Evolutionary conservation across 108 stramenopile genomes (phyloP).

Genomic region (Nitzschia putrida): DNA sequence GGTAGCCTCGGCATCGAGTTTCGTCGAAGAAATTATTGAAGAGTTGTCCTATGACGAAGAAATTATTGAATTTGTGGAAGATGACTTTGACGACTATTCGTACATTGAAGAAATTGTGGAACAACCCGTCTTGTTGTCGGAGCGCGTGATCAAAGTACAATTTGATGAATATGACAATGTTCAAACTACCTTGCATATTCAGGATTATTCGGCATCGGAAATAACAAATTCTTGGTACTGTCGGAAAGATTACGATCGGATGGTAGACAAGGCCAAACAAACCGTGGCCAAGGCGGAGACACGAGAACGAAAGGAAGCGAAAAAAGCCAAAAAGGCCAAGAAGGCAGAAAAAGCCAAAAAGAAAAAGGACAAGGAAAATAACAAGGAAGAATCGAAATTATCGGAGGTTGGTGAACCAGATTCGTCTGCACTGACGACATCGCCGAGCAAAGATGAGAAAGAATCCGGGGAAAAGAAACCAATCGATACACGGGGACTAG

Average conservation of each 20-base stretch:
- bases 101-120: slow-evolving; percentile 15
- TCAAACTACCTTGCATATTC: slow-evolving; percentile 35
- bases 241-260: slow-evolving; percentile 37
- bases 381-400: background rate
- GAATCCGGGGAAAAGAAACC: slow-evolving; percentile 16
- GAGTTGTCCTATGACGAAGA: slow-evolving; percentile 3
- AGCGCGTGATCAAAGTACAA: slow-evolving; percentile 21
- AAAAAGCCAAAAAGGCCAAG: background rate
- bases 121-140: background rate
- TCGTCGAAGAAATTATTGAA: slow-evolving; percentile 15
- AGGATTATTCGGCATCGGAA: slow-evolving; percentile 33
- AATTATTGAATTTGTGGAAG: background rate
- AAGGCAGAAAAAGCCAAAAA: background rate
- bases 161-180: slow-evolving; percentile 40
- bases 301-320: slow-evolving; percentile 9
- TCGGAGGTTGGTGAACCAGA: background rate
- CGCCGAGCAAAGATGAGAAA: too few relatives aligned
- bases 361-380: slow-evolving; percentile 1
- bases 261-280: slow-evolving; percentile 26
- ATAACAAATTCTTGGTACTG: slow-evolving; percentile 28
- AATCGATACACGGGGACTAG: slow-evolving; percentile 36
- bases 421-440: too few relatives aligned
- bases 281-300: slow-evolving; percentile 27
- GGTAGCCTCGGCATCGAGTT: slow-evolving; percentile 1
- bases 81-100: background rate